phyloP scores from a whole-genome alignment of 1,139 yeast species.

The Kodamaea plutei region DNA sequence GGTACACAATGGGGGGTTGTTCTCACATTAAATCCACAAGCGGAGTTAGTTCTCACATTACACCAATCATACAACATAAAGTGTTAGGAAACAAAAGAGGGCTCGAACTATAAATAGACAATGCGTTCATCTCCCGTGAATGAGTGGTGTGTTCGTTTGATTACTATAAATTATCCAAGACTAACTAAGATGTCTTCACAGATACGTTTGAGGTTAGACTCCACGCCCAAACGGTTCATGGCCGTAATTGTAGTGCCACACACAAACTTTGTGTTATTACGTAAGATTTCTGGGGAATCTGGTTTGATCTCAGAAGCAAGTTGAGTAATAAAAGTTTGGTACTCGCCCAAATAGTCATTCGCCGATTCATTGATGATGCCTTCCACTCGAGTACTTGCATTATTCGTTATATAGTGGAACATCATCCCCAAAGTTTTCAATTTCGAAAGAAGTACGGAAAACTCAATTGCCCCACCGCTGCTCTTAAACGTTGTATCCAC shows the following conservation, averaged over 20 bases:
- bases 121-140: no score
- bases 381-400: neutral
- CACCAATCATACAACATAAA: no score
- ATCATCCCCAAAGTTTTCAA: constrained; percentile 30
- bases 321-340: constrained; percentile 5
- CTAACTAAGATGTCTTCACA: constrained; percentile 1
- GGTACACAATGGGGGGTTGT: no score
- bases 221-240: constrained; percentile 5
- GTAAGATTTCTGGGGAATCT: constrained; percentile 13
- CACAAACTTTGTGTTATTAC: constrained; percentile 34
- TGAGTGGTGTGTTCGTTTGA: no score
- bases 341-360: constrained; percentile 3
- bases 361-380: neutral
- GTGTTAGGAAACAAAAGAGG: no score
- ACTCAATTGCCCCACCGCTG: constrained; percentile 3
- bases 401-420: constrained; percentile 9
- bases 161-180: no score
- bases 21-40: no score
- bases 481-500: constrained; percentile 8
- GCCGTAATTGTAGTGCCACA: constrained; percentile 24
- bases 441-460: constrained; percentile 19
- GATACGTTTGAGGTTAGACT: neutral
- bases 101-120: no score
- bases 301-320: constrained; percentile 3
- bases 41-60: no score